Conservation (phyloP, 2,329 filamentous ascomycete species). For the Dactylellina drechsleri region DNA sequence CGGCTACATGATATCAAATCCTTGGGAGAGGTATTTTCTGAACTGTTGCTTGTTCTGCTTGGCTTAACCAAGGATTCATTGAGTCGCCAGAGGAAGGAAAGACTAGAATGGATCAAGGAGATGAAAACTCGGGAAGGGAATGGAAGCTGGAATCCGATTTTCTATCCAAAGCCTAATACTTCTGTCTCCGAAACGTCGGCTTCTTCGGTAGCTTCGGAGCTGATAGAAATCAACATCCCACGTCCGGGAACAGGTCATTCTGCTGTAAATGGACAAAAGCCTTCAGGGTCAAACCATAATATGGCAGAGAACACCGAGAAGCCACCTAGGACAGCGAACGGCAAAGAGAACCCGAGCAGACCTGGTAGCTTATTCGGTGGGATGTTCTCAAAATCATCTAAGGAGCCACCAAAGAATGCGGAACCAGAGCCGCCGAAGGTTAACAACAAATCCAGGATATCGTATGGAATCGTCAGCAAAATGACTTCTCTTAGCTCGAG, state of each 20-base stretch:
- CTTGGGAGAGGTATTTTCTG: constrained; percentile 39
- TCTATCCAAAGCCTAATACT: constrained; percentile 36
- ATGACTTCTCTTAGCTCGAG: constrained; percentile 23
- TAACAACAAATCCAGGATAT: constrained; percentile 36
- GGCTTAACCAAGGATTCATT: constrained; percentile 39
- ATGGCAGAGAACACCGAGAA: constrained; percentile 23
- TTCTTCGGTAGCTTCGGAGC: constrained; percentile 40
- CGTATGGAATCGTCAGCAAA: constrained; percentile 42
- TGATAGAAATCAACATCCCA: constrained; percentile 48
- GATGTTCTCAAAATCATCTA: constrained; percentile 47
- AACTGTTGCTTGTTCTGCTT: constrained; percentile 40
- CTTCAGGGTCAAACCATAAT: constrained; percentile 9
- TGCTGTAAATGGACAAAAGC: constrained; percentile 31
- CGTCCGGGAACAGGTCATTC: constrained; percentile 40
- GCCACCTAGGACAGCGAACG: constrained; percentile 9
- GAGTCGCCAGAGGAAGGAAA: constrained; percentile 46
- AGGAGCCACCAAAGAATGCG: constrained; percentile 28
- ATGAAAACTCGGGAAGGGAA: constrained; percentile 48
- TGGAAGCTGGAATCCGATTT: constrained; percentile 45
- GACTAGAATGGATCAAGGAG: constrained; percentile 47
- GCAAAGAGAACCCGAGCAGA: constrained; percentile 29
- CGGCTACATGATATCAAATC: constrained; percentile 43
- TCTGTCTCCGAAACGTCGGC: constrained; percentile 40
- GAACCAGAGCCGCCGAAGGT: constrained; percentile 45
- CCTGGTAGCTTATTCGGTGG: constrained; percentile 44